Percentiles rank a stretch among this genome's conserved stretches.
Evolutionary conservation across 208 protist genomes (phyloP).

Genomic region (Zelonia costaricensis): DNA sequence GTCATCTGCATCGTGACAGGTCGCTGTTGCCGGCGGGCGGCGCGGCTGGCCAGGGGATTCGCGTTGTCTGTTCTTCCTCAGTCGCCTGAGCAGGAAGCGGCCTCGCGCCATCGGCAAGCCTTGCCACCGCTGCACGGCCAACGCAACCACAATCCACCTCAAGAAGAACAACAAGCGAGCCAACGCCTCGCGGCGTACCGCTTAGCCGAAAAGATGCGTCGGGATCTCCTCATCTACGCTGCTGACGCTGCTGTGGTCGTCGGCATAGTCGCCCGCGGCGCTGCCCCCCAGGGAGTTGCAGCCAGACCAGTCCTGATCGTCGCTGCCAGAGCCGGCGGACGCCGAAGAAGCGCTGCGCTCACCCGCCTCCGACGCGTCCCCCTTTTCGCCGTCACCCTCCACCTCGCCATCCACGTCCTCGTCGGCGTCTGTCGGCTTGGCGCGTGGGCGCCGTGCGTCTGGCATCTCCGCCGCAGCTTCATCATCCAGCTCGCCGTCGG

Average conservation of each 20-base stretch:
- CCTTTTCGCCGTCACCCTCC: not conserved
- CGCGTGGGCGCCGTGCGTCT: not conserved
- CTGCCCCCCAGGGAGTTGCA: conserved; percentile 12
- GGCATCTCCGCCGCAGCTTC: not conserved
- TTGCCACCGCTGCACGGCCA: too few relatives aligned
- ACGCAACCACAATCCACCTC: too few relatives aligned
- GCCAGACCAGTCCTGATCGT: conserved; percentile 30
- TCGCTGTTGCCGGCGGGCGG: too few relatives aligned
- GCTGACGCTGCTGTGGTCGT: conserved; percentile 23
- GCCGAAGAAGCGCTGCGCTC: conserved; percentile 21
- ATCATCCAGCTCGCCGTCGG: conserved; percentile 12
- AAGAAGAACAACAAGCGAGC: not conserved
- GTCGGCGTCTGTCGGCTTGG: not conserved
- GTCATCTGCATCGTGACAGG: too few relatives aligned
- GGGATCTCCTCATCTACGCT: conserved; percentile 32
- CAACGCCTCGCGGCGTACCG: too few relatives aligned
- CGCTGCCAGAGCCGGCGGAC: conserved; percentile 20
- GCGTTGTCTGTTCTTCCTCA: too few relatives aligned
- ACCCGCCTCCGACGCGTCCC: conserved; percentile 33
- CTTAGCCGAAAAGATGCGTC: conserved; percentile 24
- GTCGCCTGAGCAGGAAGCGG: too few relatives aligned
- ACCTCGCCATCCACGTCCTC: not conserved
- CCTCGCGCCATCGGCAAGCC: too few relatives aligned
- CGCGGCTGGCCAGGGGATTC: too few relatives aligned
- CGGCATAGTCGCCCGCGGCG: conserved; percentile 9